Base-by-base conservation (phyloP, 1,284 basidiomycete species). In the Cystobasidium sp. region DNA sequence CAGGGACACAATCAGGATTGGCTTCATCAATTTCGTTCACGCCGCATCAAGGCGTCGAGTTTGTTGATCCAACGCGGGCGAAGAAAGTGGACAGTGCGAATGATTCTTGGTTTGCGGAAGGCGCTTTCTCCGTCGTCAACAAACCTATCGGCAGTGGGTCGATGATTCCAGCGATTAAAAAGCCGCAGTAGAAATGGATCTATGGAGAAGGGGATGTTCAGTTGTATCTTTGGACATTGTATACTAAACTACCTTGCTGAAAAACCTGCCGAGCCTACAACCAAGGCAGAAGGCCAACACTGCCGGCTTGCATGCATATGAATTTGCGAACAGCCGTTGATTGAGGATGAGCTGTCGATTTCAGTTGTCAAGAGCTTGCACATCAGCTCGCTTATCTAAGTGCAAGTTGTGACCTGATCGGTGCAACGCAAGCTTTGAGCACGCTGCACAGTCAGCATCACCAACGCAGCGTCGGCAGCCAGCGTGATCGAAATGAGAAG, bases 21-120 rank as follows among this genome's bases (percentile, higher is more conserved):
- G 90, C 93, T 1, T 97, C 94, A 0, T 94, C 92, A 31, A 84
- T 99, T 74, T 91, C 91, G 9, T 96, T 99, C 75, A 99, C 96
- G 6, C 96, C 96, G 9, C 91, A 95, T 6, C 96, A 98, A 88
- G 96, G 93, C 22, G 80, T 84, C 74, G 83, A 84, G 72, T 77
- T 84, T 59, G 81, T 83, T 22, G 83, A 84, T 74, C 83, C 83
- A 20, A 76, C 81, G 77, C 55, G 79, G 75, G 55, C 78, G 76
- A 79, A 77, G 59, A 79, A 77, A 69, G 80, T 80, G 22, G 77
- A 80, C 20, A 81, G 81, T 18, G 82, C 82, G 16, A 82, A 84
- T 67, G 80, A 79, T 0, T 83, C 82, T 67, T 84, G 83, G 83
- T 84, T 79, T 61, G 78, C 74, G 22, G 78, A 82, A 52, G 82